These are phyloP conservation scores for Xylaria nigripes DNA, from an alignment of 495 filamentous ascomycete species.

Conservation along the genomic window DNA sequence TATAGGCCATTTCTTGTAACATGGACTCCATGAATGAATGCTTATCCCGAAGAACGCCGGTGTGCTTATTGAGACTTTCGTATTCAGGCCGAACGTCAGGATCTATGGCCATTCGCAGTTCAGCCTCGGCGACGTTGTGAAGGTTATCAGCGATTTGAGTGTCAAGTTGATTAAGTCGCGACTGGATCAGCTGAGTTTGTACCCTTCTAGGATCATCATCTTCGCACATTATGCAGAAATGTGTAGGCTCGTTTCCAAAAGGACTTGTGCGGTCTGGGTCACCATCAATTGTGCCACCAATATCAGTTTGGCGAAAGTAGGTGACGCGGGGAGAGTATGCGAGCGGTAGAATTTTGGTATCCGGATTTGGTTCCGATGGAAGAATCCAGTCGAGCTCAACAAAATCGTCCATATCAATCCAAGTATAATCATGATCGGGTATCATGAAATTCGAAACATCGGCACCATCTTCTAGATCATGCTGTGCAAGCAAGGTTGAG, in stretches of 20 bases:
- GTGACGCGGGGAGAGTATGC: conserved; percentile 91
- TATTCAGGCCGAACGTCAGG: conserved; percentile 50
- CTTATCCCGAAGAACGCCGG: conserved; percentile 60
- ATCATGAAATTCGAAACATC: conserved; percentile 90
- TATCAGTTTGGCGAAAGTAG: conserved; percentile 96
- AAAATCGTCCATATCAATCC: conserved; percentile 99
- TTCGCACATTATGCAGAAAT: conserved; percentile 90
- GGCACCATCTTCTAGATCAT: conserved; percentile 35
- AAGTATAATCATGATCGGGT: conserved; percentile 84
- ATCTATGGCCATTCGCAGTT: conserved; percentile 54
- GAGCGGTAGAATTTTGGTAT: conserved; percentile 86
- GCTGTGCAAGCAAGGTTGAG: conserved; percentile 39
- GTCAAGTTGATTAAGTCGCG: conserved; percentile 68
- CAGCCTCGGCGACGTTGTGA: conserved; percentile 54
- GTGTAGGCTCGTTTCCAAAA: conserved; percentile 86
- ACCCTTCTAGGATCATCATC: conserved; percentile 87
- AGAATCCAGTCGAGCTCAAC: conserved; percentile 95
- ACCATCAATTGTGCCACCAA: conserved; percentile 56
- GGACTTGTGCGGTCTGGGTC: conserved; percentile 68
- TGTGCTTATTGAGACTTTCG: conserved; percentile 61
- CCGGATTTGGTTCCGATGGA: conserved; percentile 80
- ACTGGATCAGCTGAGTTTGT: conserved; percentile 74
- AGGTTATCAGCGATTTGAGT: conserved; percentile 68
- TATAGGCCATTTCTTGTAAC: conserved; percentile 51
- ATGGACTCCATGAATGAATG: conserved; percentile 69